Evolutionary conservation across 192 early-diverging fungal genomes (phyloP).

Genomic region (Entomortierella beljakovae): DNA sequence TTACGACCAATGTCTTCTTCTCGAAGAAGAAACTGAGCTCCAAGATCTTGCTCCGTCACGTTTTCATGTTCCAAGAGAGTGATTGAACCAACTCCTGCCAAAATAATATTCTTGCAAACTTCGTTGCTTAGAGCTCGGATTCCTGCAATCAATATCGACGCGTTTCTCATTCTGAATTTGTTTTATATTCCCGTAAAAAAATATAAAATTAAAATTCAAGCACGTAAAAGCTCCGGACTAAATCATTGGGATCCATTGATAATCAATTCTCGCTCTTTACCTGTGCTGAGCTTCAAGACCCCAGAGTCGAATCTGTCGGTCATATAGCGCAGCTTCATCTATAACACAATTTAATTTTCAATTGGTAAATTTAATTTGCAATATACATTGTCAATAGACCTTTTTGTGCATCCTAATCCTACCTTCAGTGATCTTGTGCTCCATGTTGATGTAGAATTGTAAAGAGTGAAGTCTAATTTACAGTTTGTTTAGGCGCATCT

Average conservation of each 20-base stretch:
- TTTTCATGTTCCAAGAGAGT: constrained; percentile 72
- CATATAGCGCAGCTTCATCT: constrained; percentile 95
- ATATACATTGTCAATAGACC: not conserved
- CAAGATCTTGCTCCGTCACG: constrained; percentile 74
- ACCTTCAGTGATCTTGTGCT: constrained; percentile 39
- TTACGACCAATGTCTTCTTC: constrained; percentile 77
- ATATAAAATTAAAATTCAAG: constrained; percentile 2
- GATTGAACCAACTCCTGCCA: constrained; percentile 86
- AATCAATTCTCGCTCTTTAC: constrained; percentile 45
- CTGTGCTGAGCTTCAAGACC: constrained; percentile 91
- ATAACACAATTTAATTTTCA: not conserved
- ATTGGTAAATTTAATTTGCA: not conserved
- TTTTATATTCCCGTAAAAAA: not conserved
- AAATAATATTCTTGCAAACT: constrained; percentile 91
- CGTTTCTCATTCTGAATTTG: constrained; percentile 78
- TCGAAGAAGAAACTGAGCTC: constrained; percentile 78
- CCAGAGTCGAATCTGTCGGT: constrained; percentile 98
- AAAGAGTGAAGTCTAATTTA: too few species aligned
- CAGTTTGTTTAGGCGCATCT: not conserved
- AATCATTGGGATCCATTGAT: not conserved
- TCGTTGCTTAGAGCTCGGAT: constrained; percentile 84
- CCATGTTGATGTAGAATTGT: too few species aligned
- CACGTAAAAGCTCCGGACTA: not conserved
- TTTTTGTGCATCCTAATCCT: not conserved
- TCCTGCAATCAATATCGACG: constrained; percentile 80